Evolutionary conservation across 139 green algal genomes (phyloP).

Genomic region (Diplosphaera chodatii): DNA sequence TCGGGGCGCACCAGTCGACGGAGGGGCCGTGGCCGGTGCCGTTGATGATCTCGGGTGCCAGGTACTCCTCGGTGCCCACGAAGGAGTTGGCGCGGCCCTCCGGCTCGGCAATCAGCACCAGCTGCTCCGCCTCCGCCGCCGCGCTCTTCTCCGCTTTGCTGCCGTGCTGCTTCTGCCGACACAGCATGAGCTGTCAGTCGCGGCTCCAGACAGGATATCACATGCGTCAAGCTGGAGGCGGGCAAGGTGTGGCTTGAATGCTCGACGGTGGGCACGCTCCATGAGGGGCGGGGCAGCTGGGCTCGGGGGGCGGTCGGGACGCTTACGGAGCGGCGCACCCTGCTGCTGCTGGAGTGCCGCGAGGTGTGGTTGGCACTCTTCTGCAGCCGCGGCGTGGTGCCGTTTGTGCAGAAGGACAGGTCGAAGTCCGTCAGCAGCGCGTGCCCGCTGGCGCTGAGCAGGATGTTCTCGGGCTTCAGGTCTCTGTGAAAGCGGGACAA

Average conservation of each 20-base stretch:
- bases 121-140: conserved; percentile 3
- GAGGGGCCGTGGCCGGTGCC: conserved; percentile 56
- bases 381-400: conserved; percentile 30
- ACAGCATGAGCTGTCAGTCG: too few species aligned
- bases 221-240: too few species aligned
- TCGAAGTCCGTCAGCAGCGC: conserved; percentile 97
- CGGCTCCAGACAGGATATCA: too few species aligned
- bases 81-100: conserved; percentile 85
- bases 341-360: not conserved
- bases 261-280: too few species aligned
- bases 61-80: conserved; percentile 82
- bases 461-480: conserved; percentile 99
- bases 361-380: not conserved
- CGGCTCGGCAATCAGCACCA: conserved; percentile 74
- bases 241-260: too few species aligned
- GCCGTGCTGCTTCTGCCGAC: conserved; percentile 17
- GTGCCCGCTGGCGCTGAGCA: conserved; percentile 85
- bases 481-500: too few species aligned
- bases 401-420: conserved; percentile 70
- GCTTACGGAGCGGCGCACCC: not conserved
- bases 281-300: too few species aligned
- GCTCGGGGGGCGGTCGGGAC: too few species aligned
- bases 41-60: conserved; percentile 83
- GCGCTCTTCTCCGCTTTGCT: not conserved
- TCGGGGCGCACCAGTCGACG: conserved; percentile 67